phyloP scores from a whole-genome alignment of 371 early-diverging fungal genomes.

The Capillidium rhysosporum region DNA sequence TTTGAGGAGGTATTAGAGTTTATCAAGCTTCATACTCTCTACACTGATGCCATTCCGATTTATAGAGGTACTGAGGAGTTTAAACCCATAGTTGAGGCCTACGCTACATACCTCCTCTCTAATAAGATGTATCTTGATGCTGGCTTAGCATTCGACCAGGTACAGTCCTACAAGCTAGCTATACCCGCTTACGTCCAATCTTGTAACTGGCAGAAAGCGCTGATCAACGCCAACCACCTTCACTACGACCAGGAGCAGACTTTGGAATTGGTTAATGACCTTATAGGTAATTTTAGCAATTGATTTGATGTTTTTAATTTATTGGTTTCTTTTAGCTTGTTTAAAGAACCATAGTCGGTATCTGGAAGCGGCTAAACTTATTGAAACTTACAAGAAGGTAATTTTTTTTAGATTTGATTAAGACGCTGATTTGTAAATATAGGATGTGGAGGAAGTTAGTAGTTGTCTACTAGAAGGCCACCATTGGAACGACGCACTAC shows the following conservation, averaged over 20 bases:
- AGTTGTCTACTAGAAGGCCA: constrained; percentile 37
- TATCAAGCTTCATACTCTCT: constrained; percentile 38
- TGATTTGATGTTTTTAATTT: background rate
- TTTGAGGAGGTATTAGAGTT: constrained; percentile 46
- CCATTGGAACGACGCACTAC: constrained; percentile 49
- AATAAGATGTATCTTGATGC: background rate
- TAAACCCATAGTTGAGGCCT: constrained; percentile 8
- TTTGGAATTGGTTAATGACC: background rate
- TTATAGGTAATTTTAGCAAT: background rate
- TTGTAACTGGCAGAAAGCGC: constrained; percentile 1
- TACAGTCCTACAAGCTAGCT: background rate
- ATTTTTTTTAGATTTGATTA: background rate
- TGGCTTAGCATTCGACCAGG: background rate
- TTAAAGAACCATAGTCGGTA: background rate
- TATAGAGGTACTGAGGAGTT: constrained; percentile 19
- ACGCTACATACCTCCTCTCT: background rate
- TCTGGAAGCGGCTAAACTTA: background rate
- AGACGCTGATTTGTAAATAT: background rate
- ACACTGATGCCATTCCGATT: constrained; percentile 32
- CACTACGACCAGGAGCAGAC: background rate
- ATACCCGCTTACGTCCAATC: background rate
- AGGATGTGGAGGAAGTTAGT: constrained; percentile 44
- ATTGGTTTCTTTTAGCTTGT: background rate
- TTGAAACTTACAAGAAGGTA: constrained; percentile 5
- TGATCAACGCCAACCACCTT: background rate